Base-by-base conservation (phyloP, 2,329 filamentous ascomycete species). In the Xylaria sp. region DNA sequence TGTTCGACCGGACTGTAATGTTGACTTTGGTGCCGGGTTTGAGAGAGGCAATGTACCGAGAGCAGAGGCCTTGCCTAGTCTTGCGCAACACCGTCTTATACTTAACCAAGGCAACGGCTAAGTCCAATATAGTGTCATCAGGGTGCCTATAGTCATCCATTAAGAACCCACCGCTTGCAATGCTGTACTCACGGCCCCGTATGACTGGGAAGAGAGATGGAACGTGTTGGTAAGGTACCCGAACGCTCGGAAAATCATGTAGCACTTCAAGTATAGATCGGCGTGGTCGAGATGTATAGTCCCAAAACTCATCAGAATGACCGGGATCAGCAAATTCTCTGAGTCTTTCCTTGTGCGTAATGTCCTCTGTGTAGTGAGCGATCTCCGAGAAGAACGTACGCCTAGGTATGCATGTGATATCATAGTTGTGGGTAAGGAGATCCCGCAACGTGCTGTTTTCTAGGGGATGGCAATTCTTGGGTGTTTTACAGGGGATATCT, bases 251-350 rank as follows among this genome's bases (percentile, higher is more conserved):
- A 73, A 99, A 99, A 73, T 99, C 96, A 63, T 95, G 90, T 31
- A 99, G 85, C 3, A 97, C 91, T 79, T 99, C 96, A 5, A 99
- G 83, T 64, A 98, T 97, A 65, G 92, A 96, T 38, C 96, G 90
- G 38, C 94, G 90, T 0, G 95, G 92, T 9, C 96, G 89, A 0
- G 94, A 94, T 0, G 96, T 96, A 77, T 99, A 99, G 80, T 99
- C 95, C 81, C 93, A 98, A 63, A 97, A 90, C 73, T 99, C 96
- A 73, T 98, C 94, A 5, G 95, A 88, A 73, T 90, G 92, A 51
- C 91, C 86, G 0, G 93, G 89, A 73, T 91, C 87, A 1, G 89
- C 90, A 73, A 99, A 96, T 76, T 99, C 96, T 9, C 91, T 79
- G 0, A 99, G 86, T 1, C 95, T 89, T 68, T 96, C 91, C 72